Base-by-base conservation (phyloP, 768 basidiomycete genomes). In the Rhizopogon sp. region DNA sequence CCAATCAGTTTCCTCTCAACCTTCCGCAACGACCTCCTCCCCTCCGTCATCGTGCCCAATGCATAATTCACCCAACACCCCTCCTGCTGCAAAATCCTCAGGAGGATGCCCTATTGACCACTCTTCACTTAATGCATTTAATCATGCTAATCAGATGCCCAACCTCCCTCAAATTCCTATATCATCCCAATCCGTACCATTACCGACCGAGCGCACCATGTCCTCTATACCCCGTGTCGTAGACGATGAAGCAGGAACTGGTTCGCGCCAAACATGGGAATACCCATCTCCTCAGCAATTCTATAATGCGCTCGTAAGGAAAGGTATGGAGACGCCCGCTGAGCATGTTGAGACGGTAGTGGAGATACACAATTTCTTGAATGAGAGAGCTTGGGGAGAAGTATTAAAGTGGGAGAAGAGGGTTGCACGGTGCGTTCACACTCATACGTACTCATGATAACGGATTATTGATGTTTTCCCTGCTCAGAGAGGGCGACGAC, bases 281-380 rank as follows among this genome's bases (percentile, higher is more conserved):
- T 98, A 98, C 71, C 96, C 96, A 3, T 93, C 89, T 2, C 93
- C 95, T 9, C 96, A 98, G 70, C 95, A 98, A 69, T 98, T 98
- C 67, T 95, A 98, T 70, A 98, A 98, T 70, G 96, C 96, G 0
- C 79, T 99, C 13, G 92, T 92, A 9, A 76, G 93, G 58, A 99
- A 99, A 67, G 97, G 97, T 2, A 93, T 90, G 90, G 94, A 96
- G 71, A 96, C 97, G 2, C 93, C 94, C 0, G 94, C 95, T 70
- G 93, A 98, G 62, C 88, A 93, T 70, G 82, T 98, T 43, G 95
- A 94, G 68, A 92, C 86, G 25, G 97, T 99, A 91, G 97, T 99
- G 43, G 86, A 93, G 57, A 98, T 98, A 37, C 97, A 99, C 68
- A 99, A 99, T 69, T 98, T 95, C 62, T 69, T 99, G 70, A 98